These are phyloP conservation scores for Cladosporium sp. DNA, from an alignment of 2,329 filamentous ascomycete species.

Conservation along the genomic window DNA sequence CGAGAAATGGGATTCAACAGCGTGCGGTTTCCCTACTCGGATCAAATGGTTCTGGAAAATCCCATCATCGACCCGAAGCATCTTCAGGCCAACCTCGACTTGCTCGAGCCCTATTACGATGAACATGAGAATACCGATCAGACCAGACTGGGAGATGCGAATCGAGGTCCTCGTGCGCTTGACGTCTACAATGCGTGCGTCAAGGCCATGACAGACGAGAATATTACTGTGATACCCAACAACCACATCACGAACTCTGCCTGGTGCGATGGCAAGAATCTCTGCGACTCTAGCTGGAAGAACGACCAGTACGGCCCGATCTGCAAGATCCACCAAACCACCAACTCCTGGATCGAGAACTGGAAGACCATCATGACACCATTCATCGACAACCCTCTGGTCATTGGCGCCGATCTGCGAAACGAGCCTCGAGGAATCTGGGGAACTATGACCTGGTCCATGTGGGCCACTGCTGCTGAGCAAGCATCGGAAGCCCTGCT, in stretches of 20 bases:
- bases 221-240: slow-evolving; percentile 62
- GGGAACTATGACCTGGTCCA: slow-evolving; percentile 63
- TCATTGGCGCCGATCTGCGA: slow-evolving; percentile 62
- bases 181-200: slow-evolving; percentile 59
- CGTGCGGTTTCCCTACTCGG: slow-evolving; percentile 63
- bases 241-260: slow-evolving; percentile 65
- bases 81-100: slow-evolving; percentile 56
- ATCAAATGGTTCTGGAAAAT: slow-evolving; percentile 61
- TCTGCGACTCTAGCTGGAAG: slow-evolving; percentile 62
- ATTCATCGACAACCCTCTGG: slow-evolving; percentile 54
- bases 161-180: slow-evolving; percentile 48
- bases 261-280: slow-evolving; percentile 65
- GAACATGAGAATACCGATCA: slow-evolving; percentile 10
- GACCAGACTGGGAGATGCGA: slow-evolving; percentile 11
- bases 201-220: slow-evolving; percentile 55
- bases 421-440: slow-evolving; percentile 66
- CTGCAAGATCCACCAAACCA: slow-evolving; percentile 59
- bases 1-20: slow-evolving; percentile 63
- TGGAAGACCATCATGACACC: slow-evolving; percentile 62
- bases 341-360: slow-evolving; percentile 60
- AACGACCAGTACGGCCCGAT: slow-evolving; percentile 59
- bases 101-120: slow-evolving; percentile 35
- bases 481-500: slow-evolving; percentile 58
- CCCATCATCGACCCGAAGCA: slow-evolving; percentile 49
- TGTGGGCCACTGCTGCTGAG: slow-evolving; percentile 62